Evolutionary conservation across 73 alveolate species (phyloP), one percentile per base, ranked within the genome.

Genomic region (Diophrys appendiculata): DNA sequence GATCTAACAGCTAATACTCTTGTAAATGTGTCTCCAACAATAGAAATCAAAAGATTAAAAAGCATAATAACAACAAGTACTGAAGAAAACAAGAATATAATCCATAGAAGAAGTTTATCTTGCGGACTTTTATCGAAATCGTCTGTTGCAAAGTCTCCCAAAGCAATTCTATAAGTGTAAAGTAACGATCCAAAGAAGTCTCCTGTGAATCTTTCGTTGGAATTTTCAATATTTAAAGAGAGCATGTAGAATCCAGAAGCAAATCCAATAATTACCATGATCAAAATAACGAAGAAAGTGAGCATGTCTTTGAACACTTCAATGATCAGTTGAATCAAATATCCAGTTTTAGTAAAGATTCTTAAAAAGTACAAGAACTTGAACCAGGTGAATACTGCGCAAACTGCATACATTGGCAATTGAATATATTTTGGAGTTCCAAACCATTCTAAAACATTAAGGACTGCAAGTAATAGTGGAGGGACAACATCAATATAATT

Each of bases 401-500:
- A 65, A 5, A 78, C 31, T 8, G 70, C 2, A 60, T 29, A 70
- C 27, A 76, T 2, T 2, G 77, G n/a, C 54, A 67, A 24, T 18
- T 23, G 35, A 2, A 67, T 24, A 11, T 43, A 5, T 11, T 5
- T 11, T 43, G 60, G 18, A 18, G 18, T 18, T 43, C 60, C 60
- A 43, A 43, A 18, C 18, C 5, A 5, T 67, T 25, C 31, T 3
- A 24, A 3, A 2, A 67, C 26, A 28, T 67, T 67, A 24, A 67
- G 1, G 30, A 72, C 65, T 22, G 72, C 55, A 13, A 67, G 30
- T 29, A 78, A 72, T n/a, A 78, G 33, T 14, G 80, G 72, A 0
- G 89, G 89, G 11, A 80, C 54, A 22, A 72, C n/a, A 55, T 80
- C 82, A 2, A 76, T 22, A 32, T 72, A 80, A 65, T 80, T 80